phyloP scores from a whole-genome alignment of 345 rosid species.

The Eucalyptus grandis region DNA sequence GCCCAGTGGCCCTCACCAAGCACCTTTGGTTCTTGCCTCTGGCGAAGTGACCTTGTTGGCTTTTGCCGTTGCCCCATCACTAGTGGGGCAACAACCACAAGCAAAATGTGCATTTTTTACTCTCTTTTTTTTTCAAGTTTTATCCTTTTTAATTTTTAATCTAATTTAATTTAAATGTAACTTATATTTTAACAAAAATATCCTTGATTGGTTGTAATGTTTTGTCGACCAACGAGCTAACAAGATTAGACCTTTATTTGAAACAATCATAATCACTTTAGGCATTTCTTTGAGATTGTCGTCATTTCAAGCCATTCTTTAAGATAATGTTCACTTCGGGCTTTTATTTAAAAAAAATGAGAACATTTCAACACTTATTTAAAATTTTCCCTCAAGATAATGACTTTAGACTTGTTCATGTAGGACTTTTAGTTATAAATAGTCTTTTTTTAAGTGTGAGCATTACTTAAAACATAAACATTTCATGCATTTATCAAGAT shows the following conservation, averaged over 20 bases:
- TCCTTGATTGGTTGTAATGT: too few species aligned
- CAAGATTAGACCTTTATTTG: accelerated
- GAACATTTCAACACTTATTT: accelerated
- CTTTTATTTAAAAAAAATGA: too few species aligned
- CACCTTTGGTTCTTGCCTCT: accelerated
- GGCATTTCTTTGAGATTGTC: accelerated
- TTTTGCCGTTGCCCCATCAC: accelerated
- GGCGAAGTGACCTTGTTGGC: accelerated
- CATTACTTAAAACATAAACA: too few species aligned
- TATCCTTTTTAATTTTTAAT: too few species aligned
- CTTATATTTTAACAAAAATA: too few species aligned
- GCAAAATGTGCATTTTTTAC: too few species aligned
- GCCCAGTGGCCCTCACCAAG: too few species aligned
- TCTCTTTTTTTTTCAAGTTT: accelerated
- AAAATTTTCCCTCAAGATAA: too few species aligned
- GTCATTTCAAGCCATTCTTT: too few species aligned
- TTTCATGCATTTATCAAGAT: too few species aligned
- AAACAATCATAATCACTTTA: accelerated
- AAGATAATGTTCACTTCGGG: accelerated
- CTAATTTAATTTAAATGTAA: too few species aligned
- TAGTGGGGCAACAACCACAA: accelerated
- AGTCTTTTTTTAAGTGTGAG: neutral
- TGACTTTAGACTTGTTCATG: neutral
- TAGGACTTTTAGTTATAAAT: accelerated
- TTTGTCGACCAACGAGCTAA: accelerated